phyloP scores from a whole-genome alignment of 805 yeast genomes.

The Lipomyces chichibuensis region DNA sequence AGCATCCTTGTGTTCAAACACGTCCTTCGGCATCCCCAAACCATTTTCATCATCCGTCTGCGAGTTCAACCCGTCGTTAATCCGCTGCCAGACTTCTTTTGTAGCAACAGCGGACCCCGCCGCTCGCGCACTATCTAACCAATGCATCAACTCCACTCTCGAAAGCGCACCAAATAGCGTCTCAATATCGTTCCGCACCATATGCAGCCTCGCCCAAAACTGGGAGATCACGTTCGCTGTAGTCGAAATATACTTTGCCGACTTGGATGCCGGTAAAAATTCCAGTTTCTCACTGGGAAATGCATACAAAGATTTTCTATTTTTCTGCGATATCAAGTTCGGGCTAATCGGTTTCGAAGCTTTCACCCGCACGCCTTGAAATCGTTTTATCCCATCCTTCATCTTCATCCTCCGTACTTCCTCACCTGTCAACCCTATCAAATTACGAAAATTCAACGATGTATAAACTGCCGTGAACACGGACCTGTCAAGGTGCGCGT shows the following conservation, averaged over 20 bases:
- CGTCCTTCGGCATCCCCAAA: background rate
- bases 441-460: conserved; percentile 5
- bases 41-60: conserved; percentile 1
- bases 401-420: too few species aligned
- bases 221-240: conserved; percentile 1
- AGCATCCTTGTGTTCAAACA: background rate
- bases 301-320: background rate
- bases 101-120: conserved; percentile 2
- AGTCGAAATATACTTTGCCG: background rate
- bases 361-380: conserved; percentile 3
- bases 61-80: conserved; percentile 14
- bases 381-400: conserved; percentile 3
- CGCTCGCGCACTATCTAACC: conserved; percentile 21
- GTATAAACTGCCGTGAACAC: conserved; percentile 10
- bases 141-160: conserved; percentile 21
- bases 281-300: background rate
- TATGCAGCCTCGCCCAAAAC: conserved; percentile 17
- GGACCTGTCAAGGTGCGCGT: conserved; percentile 14
- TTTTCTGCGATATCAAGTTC: background rate
- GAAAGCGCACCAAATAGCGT: conserved; percentile 22
- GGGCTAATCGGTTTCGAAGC: background rate
- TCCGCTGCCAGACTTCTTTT: conserved; percentile 19
- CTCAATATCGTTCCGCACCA: conserved; percentile 26
- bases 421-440: background rate
- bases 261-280: background rate